Evolutionary conservation across 495 filamentous ascomycete species (phyloP).

Genomic region (Podospora fimiseda): DNA sequence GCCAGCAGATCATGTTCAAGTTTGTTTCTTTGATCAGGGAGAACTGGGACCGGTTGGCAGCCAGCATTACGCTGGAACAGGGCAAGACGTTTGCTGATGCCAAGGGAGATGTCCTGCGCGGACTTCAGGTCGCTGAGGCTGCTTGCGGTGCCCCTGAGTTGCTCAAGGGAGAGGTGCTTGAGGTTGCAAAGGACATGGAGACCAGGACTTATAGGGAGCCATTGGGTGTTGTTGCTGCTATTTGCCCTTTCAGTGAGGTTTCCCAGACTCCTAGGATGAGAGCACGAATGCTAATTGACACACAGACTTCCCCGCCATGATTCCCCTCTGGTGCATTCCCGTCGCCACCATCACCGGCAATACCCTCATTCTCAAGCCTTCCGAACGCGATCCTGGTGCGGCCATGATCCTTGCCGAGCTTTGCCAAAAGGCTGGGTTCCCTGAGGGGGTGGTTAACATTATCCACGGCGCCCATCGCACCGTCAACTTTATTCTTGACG

Average conservation of each 20-base stretch:
- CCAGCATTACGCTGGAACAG: slow-evolving; percentile 95
- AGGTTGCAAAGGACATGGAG: slow-evolving; percentile 99
- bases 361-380: slow-evolving; percentile 91
- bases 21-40: slow-evolving; percentile 83
- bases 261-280: neutral
- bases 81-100: slow-evolving; percentile 98
- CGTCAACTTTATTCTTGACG: slow-evolving; percentile 96
- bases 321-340: slow-evolving; percentile 94
- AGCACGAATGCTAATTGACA: slow-evolving; percentile 18
- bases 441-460: slow-evolving; percentile 88
- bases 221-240: slow-evolving; percentile 88
- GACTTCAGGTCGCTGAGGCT: slow-evolving; percentile 94
- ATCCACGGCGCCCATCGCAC: slow-evolving; percentile 86
- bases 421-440: slow-evolving; percentile 85
- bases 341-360: slow-evolving; percentile 93
- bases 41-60: slow-evolving; percentile 92
- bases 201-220: slow-evolving; percentile 90
- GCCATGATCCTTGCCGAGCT: slow-evolving; percentile 97
- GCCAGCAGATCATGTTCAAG: slow-evolving; percentile 97
- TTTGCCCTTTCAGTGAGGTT: slow-evolving; percentile 95
- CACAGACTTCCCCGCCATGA: slow-evolving; percentile 97
- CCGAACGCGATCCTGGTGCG: slow-evolving; percentile 95
- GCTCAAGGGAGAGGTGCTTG: slow-evolving; percentile 87
- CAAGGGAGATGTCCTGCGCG: slow-evolving; percentile 88
- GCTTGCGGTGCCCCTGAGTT: slow-evolving; percentile 92